Evolutionary conservation across 345 rosid genomes (phyloP).

Genomic region (Eucalyptus marginata): DNA sequence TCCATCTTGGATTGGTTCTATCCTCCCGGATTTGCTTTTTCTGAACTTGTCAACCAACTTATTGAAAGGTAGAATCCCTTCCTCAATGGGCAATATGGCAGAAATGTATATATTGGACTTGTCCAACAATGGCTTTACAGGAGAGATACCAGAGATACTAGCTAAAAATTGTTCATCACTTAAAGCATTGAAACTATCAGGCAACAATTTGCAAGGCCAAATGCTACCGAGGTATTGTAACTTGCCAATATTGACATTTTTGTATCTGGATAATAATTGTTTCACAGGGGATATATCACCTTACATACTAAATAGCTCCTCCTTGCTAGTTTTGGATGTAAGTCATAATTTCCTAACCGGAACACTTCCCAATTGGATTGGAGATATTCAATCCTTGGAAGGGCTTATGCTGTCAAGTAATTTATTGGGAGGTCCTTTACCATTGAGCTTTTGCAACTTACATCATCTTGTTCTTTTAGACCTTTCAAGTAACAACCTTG

Average conservation of each 20-base stretch:
- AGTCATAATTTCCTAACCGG: conserved; percentile 1
- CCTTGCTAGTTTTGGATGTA: not conserved
- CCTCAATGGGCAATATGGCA: not conserved
- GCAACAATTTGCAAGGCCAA: not conserved
- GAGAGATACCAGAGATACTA: not conserved
- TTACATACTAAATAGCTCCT: not conserved
- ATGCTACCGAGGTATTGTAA: not conserved
- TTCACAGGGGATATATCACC: not conserved
- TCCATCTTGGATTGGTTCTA: not conserved
- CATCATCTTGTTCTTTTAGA: not conserved
- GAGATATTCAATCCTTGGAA: not conserved
- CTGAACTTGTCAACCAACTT: conserved; percentile 1
- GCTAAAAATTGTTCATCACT: not conserved
- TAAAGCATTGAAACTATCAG: not conserved
- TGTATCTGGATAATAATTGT: not conserved
- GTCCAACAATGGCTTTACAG: conserved; percentile 5
- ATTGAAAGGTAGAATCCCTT: conserved; percentile 9
- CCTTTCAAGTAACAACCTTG: not conserved
- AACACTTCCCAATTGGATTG: conserved; percentile 5
- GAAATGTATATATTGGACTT: not conserved
- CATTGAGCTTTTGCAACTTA: not conserved
- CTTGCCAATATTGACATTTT: fast-evolving
- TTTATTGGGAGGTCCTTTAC: not conserved
- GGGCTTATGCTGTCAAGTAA: not conserved
- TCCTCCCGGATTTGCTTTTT: not conserved